Evolutionary conservation across 352 stramenopile species (phyloP).

Genomic region (Pythium brachiatum): DNA sequence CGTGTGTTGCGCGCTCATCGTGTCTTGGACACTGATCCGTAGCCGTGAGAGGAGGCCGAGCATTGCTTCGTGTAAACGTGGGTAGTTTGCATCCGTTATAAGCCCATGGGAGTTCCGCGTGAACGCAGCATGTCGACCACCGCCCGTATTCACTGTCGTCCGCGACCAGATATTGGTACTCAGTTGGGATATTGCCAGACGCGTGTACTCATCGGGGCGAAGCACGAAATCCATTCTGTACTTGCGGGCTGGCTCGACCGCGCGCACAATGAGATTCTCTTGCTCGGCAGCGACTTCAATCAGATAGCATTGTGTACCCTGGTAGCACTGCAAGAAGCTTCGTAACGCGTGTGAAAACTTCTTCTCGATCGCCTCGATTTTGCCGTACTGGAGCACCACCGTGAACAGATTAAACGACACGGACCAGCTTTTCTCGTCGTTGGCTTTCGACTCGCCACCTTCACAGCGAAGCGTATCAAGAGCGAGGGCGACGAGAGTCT

Average conservation of each 20-base stretch:
- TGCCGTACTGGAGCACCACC: conserved; percentile 37
- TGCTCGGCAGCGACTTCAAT: conserved; percentile 38
- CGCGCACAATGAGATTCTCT: conserved; percentile 37
- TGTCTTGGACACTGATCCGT: conserved; percentile 23
- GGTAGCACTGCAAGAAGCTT: conserved; percentile 34
- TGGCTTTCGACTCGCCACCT: conserved; percentile 15
- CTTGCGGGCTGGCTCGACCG: conserved; percentile 55
- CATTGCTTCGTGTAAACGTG: conserved; percentile 36
- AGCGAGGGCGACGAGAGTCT: conserved; percentile 38
- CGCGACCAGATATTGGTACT: conserved; percentile 17
- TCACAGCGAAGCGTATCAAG: conserved; percentile 46
- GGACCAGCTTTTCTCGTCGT: conserved; percentile 25
- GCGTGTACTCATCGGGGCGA: conserved; percentile 44
- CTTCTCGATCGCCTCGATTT: conserved; percentile 49
- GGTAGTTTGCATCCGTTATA: conserved; percentile 38
- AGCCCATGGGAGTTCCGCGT: conserved; percentile 27
- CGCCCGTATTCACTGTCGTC: neutral
- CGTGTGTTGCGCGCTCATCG: conserved; percentile 25
- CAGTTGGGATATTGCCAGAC: conserved; percentile 16
- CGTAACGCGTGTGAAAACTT: conserved; percentile 45
- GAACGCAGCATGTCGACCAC: conserved; percentile 22
- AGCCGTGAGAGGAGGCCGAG: conserved; percentile 34
- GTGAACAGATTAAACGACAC: conserved; percentile 47
- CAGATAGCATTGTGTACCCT: conserved; percentile 46
- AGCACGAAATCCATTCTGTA: conserved; percentile 53